Evolutionary conservation across 2,329 filamentous ascomycete species (phyloP), one percentile per base, ranked within the genome.

Genomic region (Penicillium sp.): DNA sequence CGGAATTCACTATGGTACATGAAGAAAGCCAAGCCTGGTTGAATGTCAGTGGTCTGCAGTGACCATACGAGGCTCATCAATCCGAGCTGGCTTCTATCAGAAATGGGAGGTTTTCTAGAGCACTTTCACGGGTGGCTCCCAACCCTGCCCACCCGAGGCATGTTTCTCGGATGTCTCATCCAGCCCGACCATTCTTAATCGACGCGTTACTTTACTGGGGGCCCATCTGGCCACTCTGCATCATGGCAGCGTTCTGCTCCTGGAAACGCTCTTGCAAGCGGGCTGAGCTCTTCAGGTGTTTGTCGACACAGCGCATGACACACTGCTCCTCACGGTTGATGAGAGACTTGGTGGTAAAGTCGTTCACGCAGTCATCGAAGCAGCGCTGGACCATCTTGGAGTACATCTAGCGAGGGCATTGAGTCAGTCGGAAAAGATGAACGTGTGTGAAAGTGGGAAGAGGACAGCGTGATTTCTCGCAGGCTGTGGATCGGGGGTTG

Each of bases 321-420:
- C 95, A 99, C 75, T 90, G 89, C 72, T 90, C 90, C 80, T 99
- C 95, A 74, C 91, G 89, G 66, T 87, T 85, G 62, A 90, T 89
- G 65, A 99, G 86, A 48, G 91, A 90, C 82, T 98, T 98, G 80
- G 92, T 96, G 72, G 93, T 96, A 85, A 99, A 99, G 83, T 98
- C 93, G 78, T 93, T 93, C 79, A 99, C 86, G 83, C 95, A 99
- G 78, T 95, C 89, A 75, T 91, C 88, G 84, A 99, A 99, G 86
- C 95, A 99, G 62, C 77, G 76, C 67, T 82, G 79, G 53, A 82
- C 79, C 58, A 82, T 77, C 65, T 77, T 80, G 64, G 85, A 87
- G 77, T 88, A 89, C 81, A 87, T 87, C 86, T 88, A 64, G 31
- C 37, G 6, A 35, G 73, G 68, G 35, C 50, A 19, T 19, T 46